These are phyloP conservation scores for Eimeria sp. DNA, from an alignment of 169 alveolate genomes.

Conservation along the genomic window DNA sequence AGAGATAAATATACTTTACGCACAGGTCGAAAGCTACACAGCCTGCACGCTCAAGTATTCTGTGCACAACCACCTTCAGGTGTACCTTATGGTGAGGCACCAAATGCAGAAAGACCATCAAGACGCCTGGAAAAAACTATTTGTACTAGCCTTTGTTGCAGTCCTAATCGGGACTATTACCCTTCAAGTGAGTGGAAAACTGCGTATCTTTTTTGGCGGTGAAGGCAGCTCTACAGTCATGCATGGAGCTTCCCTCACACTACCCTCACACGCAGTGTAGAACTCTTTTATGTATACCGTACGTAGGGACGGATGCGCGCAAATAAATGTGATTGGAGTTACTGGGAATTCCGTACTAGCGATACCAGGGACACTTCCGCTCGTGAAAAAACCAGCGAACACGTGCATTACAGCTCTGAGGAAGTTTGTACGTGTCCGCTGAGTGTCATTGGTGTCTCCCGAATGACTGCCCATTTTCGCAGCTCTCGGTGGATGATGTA, in stretches of 20 bases:
- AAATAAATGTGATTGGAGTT: constrained; percentile 7
- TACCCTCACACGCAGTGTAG: not conserved
- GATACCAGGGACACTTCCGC: not conserved
- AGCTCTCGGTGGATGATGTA: constrained; percentile 43
- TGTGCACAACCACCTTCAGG: not conserved
- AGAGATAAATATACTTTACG: not conserved
- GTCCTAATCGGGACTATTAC: not conserved
- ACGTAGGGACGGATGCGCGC: constrained; percentile 43
- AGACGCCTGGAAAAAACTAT: constrained; percentile 57
- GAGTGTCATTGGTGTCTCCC: not conserved
- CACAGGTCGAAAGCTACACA: not conserved
- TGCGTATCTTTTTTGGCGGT: not conserved
- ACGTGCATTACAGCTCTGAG: not conserved
- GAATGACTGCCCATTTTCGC: constrained; percentile 4
- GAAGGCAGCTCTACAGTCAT: not conserved
- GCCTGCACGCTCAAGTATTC: not conserved
- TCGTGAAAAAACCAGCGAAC: not conserved
- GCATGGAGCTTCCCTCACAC: not conserved
- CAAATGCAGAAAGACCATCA: constrained; percentile 60
- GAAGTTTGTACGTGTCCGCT: not conserved
- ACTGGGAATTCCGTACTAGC: constrained; percentile 4
- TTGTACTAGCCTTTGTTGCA: constrained; percentile 49
- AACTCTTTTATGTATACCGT: not conserved
- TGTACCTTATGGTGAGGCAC: constrained; percentile 40
- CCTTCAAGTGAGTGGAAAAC: constrained; percentile 26